Evolutionary conservation across 306 rosid species (phyloP), one percentile per base, ranked within the genome.

Genomic region (Ceratonia siliqua): DNA sequence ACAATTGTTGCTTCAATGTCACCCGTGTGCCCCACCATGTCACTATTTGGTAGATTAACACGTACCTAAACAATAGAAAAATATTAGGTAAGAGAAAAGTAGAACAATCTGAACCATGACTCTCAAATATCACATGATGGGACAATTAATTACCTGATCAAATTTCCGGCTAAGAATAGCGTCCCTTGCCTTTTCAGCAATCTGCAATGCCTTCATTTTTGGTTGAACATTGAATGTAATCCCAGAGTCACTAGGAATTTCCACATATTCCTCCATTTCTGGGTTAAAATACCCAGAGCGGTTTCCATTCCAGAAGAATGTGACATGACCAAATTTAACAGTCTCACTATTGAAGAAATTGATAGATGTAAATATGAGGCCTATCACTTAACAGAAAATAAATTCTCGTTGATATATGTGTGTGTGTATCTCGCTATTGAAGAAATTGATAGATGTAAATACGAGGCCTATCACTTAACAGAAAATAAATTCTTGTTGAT

Each of bases 241-340:
- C 46, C 99, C 99, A 56, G 62, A 50, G 59, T 95, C 99, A 81
- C 99, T 92, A 58, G 98, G 99, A 80, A 95, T 75, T 89, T 95
- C 97, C 30, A 92, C 94, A 68, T 95, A 95, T 38, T 92, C 86
- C 75, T 95, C 99, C 92, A 95, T 39, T 32, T 87, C 71, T 55
- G 70, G 1, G 20, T 92, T 85, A 49, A 95, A 95, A 79, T 67
- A 95, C 48, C 99, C 99, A 68, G 99, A 90, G 18, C 98, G 98
- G 74, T 92, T 95, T 55, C 99, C 99, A 32, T 95, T 95, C 99
- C 99, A 95, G 86, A 95, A 92, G 86, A 95, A 92, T 35, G 99
- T 95, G 76, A 95, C 99, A 32, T 95, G 99, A 49, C 99, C 99
- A 73, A 95, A 95, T 54, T 95, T 95, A 42, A 95, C 99, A 68